Evolutionary conservation across 2,329 filamentous ascomycete species (phyloP).

Genomic region (Fusarium neocosmosporiellum): DNA sequence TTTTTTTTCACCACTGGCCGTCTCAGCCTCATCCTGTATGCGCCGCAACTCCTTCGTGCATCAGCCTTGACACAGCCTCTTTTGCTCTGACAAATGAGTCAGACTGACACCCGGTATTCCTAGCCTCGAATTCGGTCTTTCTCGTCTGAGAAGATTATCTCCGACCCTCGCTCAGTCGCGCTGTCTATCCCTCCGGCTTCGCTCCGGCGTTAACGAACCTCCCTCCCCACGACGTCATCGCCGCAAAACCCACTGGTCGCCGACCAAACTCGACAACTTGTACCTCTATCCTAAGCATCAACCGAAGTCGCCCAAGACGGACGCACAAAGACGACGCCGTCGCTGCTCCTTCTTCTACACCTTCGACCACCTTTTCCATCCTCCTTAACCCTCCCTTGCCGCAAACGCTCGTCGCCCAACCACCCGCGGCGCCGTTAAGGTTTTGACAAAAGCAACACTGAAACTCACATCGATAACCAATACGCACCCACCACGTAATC

Average conservation of each 20-base stretch:
- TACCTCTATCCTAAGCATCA: slow-evolving; percentile 42
- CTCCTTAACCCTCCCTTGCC: slow-evolving; percentile 56
- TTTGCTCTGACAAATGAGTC: slow-evolving; percentile 20
- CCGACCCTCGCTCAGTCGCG: slow-evolving; percentile 34
- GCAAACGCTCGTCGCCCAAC: slow-evolving; percentile 2
- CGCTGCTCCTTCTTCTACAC: slow-evolving; percentile 60
- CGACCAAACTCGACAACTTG: slow-evolving; percentile 29
- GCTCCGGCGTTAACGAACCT: slow-evolving; percentile 40
- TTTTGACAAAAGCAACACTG: slow-evolving; percentile 30
- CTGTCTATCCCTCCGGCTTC: slow-evolving; percentile 36
- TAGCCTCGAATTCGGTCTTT: slow-evolving; percentile 38
- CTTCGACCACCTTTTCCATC: slow-evolving; percentile 63
- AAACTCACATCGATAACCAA: slow-evolving; percentile 28
- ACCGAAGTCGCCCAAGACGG: slow-evolving; percentile 60
- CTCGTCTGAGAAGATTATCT: slow-evolving; percentile 33
- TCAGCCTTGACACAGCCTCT: slow-evolving; percentile 20
- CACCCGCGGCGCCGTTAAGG: slow-evolving; percentile 22
- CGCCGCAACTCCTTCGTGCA: slow-evolving; percentile 34
- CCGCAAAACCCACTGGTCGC: slow-evolving; percentile 37
- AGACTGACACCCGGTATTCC: slow-evolving; percentile 37
- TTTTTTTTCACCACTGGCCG: slow-evolving; percentile 22
- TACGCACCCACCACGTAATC: slow-evolving; percentile 42
- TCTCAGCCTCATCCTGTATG: slow-evolving; percentile 28
- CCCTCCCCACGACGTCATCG: slow-evolving; percentile 44
- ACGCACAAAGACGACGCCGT: slow-evolving; percentile 58